Conservation (phyloP, 768 basidiomycete genomes). For the Serendipita vermifera region DNA sequence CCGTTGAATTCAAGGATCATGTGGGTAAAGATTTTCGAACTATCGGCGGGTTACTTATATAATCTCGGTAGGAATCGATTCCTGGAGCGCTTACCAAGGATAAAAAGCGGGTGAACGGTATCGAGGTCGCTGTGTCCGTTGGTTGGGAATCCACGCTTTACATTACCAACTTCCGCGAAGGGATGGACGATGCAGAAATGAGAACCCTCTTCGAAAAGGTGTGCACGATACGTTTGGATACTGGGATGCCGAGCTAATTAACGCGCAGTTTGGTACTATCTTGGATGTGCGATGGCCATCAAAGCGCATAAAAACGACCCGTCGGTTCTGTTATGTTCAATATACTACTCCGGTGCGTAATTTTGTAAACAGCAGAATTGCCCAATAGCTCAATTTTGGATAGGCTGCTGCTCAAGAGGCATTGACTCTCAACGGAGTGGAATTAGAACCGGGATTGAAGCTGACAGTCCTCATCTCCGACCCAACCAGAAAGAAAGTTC, state of each 20-base stretch:
- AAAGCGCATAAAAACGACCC: constrained; percentile 83
- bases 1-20: constrained; percentile 72
- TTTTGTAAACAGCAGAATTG: neutral
- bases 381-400: neutral
- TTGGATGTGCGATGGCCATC: constrained; percentile 98
- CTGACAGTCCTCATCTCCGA: constrained; percentile 80
- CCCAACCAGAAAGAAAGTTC: constrained; percentile 74
- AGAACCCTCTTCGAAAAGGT: constrained; percentile 71
- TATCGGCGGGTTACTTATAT: neutral
- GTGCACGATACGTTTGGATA: constrained; percentile 14
- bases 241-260: too few relatives aligned
- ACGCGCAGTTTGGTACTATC: constrained; percentile 64
- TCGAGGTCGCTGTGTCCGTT: constrained; percentile 73
- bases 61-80: constrained; percentile 49
- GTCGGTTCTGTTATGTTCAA: constrained; percentile 92
- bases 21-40: constrained; percentile 25
- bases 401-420: constrained; percentile 52
- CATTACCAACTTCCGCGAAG: constrained; percentile 89
- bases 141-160: constrained; percentile 93
- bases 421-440: constrained; percentile 63
- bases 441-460: constrained; percentile 53
- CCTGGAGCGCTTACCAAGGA: constrained; percentile 87
- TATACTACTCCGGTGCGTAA: constrained; percentile 64
- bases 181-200: constrained; percentile 62
- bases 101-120: constrained; percentile 67